Base-by-base conservation (phyloP, 805 yeast genomes). In the Sungouiella thailandica region DNA sequence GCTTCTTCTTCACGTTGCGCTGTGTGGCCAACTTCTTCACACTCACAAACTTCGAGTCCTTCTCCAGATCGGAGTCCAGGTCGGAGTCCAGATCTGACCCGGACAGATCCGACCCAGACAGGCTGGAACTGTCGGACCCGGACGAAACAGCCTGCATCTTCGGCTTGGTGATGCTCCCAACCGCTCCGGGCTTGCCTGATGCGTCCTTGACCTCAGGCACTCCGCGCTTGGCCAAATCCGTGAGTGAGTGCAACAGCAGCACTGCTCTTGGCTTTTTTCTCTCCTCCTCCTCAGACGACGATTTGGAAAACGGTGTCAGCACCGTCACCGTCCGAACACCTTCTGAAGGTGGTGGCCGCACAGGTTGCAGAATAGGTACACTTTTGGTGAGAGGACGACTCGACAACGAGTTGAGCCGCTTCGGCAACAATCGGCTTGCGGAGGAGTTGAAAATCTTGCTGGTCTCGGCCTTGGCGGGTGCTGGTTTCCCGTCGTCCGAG, bases 31-130 rank as follows among this genome's bases (percentile, higher is more conserved):
- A 35, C 30, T 49, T 50, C 29, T 57, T 59, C 17, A 55, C 31
- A 28, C 50, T 57, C 8, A 60, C 40, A 34, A 58, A 56, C 35
- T 47, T 53, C 7, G 47, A 39, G 5, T 29, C 36, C 6, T 36
- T 31, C 18, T 36, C 48, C n/a, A n/a, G n/a, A 10, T 39, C 40
- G 14, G 36, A 47, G n/a, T 34, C 28, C 17, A 36, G 31, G 30
- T 25, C 35, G 20, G 17, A 16, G 14, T 26, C 34, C 2, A 40
- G 32, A 14, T 34, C 43, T 6, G 46, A 35, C 17, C 25, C 41
- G 14, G 20, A 30, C 6, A 40, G 32, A 12, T 33, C 36, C 7
- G 40, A 31, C 12, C 32, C 39, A 5, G 46, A 37, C 9, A 34
- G 40, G 6, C 46, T 40, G 14, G 41, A 27, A 22, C 39, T 19